phyloP scores from a whole-genome alignment of 257 asterid species.

The Nicotiana undulata region DNA sequence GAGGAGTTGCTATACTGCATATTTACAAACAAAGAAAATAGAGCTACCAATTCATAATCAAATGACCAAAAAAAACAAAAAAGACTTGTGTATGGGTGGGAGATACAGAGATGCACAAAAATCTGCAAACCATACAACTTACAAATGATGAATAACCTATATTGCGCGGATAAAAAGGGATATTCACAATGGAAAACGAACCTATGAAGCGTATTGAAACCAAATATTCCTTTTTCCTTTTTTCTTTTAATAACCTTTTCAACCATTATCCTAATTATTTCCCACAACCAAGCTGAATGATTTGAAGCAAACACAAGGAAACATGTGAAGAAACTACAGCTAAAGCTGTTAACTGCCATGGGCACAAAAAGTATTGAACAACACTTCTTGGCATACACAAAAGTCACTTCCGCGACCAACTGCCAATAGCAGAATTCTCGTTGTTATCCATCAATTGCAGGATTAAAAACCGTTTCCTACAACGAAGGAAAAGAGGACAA shows the following conservation, averaged over 20 bases:
- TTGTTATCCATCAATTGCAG: constrained; percentile 33
- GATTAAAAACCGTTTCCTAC: constrained; percentile 74
- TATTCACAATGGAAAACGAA: constrained; percentile 9
- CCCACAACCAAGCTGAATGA: constrained; percentile 16
- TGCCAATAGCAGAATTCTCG: constrained; percentile 10
- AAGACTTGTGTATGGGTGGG: background rate
- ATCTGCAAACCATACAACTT: background rate
- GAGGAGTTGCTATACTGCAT: background rate
- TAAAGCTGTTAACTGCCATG: constrained; percentile 13
- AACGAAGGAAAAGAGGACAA: constrained; percentile 13
- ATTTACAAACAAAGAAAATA: background rate
- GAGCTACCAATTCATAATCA: background rate
- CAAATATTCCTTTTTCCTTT: background rate
- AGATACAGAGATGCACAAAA: background rate
- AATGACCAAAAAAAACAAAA: background rate
- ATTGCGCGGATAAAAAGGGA: constrained; percentile 3
- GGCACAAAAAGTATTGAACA: background rate
- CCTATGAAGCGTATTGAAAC: background rate
- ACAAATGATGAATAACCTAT: constrained; percentile 3
- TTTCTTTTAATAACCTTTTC: background rate
- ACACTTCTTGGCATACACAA: background rate
- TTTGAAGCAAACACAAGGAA: constrained; percentile 15
- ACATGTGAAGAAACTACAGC: constrained; percentile 14
- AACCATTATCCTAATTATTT: constrained; percentile 12
- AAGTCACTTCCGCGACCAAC: background rate